Conservation (phyloP, 2,329 filamentous ascomycete genomes). For the Ceratocystis huliohia region DNA sequence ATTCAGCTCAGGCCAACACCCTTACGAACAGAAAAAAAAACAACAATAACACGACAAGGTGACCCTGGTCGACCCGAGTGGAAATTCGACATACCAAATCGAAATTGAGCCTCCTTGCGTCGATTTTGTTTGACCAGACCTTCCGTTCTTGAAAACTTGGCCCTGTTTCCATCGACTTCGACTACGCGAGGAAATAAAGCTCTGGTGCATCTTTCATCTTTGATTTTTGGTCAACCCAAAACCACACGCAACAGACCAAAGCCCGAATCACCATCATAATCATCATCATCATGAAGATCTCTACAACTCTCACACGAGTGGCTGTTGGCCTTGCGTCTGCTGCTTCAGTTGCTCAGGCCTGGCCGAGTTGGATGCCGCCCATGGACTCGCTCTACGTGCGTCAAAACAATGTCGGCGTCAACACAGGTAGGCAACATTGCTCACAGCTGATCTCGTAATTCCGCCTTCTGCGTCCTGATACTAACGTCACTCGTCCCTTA, state of each 20-base stretch:
- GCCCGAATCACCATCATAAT: background rate
- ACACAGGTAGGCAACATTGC: conserved; percentile 18
- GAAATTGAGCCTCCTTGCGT: conserved; percentile 5
- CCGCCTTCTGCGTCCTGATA: background rate
- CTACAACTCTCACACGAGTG: conserved; percentile 35
- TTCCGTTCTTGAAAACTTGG: background rate
- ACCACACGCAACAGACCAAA: background rate
- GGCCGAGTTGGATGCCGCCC: conserved; percentile 42
- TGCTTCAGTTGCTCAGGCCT: conserved; percentile 40
- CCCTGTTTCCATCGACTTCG: background rate
- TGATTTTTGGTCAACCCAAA: background rate
- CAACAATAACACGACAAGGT: conserved; percentile 7
- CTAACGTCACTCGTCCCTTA: background rate
- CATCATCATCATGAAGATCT: conserved; percentile 36
- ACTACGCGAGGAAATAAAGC: conserved; percentile 4
- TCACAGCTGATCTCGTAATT: no score
- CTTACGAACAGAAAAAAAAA: background rate
- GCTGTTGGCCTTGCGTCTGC: conserved; percentile 40
- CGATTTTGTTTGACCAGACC: background rate
- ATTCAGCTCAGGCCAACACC: conserved; percentile 1
- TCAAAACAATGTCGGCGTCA: conserved; percentile 28
- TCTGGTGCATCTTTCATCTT: background rate
- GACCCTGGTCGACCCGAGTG: background rate
- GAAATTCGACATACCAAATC: background rate
- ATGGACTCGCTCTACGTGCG: conserved; percentile 40